phyloP scores from a whole-genome alignment of 164 flowering plant genomes.

The Pachysandra terminalis region DNA sequence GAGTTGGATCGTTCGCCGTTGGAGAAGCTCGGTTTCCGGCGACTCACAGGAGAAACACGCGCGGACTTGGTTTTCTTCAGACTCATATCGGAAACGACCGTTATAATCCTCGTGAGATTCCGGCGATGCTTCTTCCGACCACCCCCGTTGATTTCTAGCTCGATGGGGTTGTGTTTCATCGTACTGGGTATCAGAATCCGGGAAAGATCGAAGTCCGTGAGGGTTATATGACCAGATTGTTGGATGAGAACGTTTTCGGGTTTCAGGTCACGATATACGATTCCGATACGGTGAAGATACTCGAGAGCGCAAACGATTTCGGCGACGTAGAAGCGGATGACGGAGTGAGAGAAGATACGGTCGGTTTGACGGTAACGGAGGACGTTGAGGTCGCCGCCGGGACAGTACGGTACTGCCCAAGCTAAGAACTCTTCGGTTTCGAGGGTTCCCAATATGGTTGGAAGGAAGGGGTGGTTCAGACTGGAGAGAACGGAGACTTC shows the following conservation, averaged over 20 bases:
- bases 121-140: constrained; percentile 19
- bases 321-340: constrained; percentile 64
- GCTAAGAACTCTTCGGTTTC: constrained; percentile 56
- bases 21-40: constrained; percentile 23
- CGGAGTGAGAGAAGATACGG: constrained; percentile 57
- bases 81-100: constrained; percentile 37
- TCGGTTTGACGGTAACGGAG: constrained; percentile 74
- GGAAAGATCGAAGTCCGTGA: constrained; percentile 81
- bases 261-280: constrained; percentile 76
- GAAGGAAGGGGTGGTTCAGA: constrained; percentile 70
- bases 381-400: constrained; percentile 87
- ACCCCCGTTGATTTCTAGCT: neutral
- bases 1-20: constrained; percentile 33
- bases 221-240: constrained; percentile 68
- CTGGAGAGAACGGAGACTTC: constrained; percentile 63
- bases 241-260: constrained; percentile 77
- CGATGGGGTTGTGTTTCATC: neutral
- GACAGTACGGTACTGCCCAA: constrained; percentile 87
- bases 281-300: constrained; percentile 60
- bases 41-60: constrained; percentile 70
- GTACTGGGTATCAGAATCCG: constrained; percentile 15
- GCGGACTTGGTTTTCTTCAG: constrained; percentile 67
- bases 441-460: constrained; percentile 49
- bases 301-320: constrained; percentile 74
- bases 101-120: constrained; percentile 34